Percentiles rank a stretch among this genome's conserved stretches.
phyloP scores from a whole-genome alignment of 495 filamentous ascomycete species.

The Xylaria castorea region DNA sequence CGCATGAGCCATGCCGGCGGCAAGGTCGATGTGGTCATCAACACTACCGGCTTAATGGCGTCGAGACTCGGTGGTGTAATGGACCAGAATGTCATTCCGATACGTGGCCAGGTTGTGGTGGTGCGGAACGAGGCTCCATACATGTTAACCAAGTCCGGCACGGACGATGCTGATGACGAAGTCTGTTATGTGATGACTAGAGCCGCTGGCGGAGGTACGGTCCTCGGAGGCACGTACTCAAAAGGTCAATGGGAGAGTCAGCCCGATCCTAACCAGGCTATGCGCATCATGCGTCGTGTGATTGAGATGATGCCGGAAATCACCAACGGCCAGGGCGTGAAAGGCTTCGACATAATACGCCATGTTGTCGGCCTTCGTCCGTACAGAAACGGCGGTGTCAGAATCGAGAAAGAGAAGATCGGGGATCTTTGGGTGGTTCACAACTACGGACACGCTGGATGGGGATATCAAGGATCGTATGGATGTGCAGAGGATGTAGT shows the following conservation, averaged over 20 bases:
- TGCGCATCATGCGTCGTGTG: constrained; percentile 87
- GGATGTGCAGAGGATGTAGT: constrained; percentile 77
- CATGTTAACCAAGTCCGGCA: constrained; percentile 75
- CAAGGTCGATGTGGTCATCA: constrained; percentile 76
- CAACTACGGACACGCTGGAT: constrained; percentile 96
- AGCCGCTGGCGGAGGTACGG: constrained; percentile 76
- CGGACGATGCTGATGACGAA: constrained; percentile 82
- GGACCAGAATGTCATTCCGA: constrained; percentile 77
- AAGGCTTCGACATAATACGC: constrained; percentile 82
- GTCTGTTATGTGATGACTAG: constrained; percentile 89
- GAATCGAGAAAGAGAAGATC: constrained; percentile 83
- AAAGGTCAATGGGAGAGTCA: constrained; percentile 82
- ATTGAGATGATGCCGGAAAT: constrained; percentile 76
- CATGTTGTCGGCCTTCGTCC: constrained; percentile 91
- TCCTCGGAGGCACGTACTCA: constrained; percentile 89
- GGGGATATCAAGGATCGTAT: constrained; percentile 88
- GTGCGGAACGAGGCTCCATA: constrained; percentile 81
- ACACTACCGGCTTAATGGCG: constrained; percentile 84
- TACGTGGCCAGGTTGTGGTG: constrained; percentile 84
- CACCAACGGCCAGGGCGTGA: constrained; percentile 75
- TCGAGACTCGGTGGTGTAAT: constrained; percentile 80
- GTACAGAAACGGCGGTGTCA: constrained; percentile 72
- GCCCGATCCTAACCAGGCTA: constrained; percentile 79
- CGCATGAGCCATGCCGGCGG: constrained; percentile 65
- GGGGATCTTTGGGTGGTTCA: constrained; percentile 81